phyloP scores from a whole-genome alignment of 306 rosid species.

The Cyamopsis tetragonoloba region DNA sequence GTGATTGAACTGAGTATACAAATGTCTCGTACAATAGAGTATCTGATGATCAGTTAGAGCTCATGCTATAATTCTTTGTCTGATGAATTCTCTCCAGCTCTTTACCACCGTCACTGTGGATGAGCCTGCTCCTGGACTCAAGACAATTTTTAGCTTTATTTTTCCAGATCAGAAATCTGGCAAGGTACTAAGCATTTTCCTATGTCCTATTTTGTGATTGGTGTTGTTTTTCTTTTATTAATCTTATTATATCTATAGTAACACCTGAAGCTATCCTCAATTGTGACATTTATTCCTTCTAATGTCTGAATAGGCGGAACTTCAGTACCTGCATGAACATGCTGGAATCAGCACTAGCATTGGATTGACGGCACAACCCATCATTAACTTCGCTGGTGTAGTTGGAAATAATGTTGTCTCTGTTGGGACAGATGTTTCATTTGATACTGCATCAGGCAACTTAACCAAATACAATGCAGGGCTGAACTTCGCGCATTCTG shows the following conservation, averaged over 20 bases:
- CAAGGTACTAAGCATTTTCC: constrained; percentile 48
- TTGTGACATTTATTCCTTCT: neutral
- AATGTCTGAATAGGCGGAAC: constrained; percentile 68
- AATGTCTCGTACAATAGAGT: neutral
- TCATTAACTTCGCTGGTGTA: constrained; percentile 84
- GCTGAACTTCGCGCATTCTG: constrained; percentile 66
- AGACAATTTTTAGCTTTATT: constrained; percentile 77
- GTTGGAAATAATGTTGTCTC: constrained; percentile 63
- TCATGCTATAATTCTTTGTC: neutral
- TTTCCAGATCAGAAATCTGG: constrained; percentile 91
- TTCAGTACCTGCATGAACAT: constrained; percentile 84
- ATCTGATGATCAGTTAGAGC: neutral
- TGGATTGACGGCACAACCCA: constrained; percentile 86
- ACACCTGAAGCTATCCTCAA: neutral
- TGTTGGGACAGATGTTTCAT: constrained; percentile 78
- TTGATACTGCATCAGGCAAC: constrained; percentile 85
- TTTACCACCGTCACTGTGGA: constrained; percentile 77
- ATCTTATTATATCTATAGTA: no score
- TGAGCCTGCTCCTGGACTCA: constrained; percentile 90
- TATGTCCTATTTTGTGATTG: neutral
- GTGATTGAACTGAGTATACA: neutral
- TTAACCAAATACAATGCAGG: constrained; percentile 75
- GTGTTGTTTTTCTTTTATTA: no score
- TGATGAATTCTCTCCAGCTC: constrained; percentile 47
- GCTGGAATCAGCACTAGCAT: constrained; percentile 88